Base-by-base conservation (phyloP, 2,329 filamentous ascomycete genomes). In the Colletotrichum eremochloae region DNA sequence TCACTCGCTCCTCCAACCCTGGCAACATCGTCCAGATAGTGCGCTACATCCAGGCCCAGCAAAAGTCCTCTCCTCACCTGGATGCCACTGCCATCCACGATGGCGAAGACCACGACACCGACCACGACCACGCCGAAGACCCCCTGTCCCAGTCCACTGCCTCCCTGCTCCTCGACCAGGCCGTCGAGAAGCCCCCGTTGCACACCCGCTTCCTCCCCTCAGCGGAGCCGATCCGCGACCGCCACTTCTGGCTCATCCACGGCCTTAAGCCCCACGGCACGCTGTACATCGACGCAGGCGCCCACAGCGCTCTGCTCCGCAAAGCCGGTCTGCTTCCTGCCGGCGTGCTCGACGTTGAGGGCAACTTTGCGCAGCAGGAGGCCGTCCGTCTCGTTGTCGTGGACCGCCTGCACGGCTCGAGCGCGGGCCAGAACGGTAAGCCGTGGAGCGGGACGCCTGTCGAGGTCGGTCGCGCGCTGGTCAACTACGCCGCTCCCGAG, bases 231-330 rank as follows among this genome's bases (percentile, higher is more conserved):
- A 96, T 98, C 72, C 91, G 94, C 68, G 96, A 98, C 80, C 92
- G 96, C 74, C 95, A 96, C 80, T 98, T 99, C 87, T 99, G 96
- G 96, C 91, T 99, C 61, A 88, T 98, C 0, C 94, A 99, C 82
- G 96, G 96, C 12, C 90, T 98, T 14, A 91, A 92, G 33, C 94
- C 96, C 0, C 95, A 97, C 78, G 96, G 96, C 18, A 97, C 93
- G 2, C 80, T 99, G 36, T 98, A 94, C 83, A 97, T 99, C 77
- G 96, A 99, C 84, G 85, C 90, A n/a, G 96, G 96, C 53, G 96
- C 96, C 4, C 91, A 95, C 82, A 86, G 88, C 44, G 96, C 96
- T 0, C 87, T 98, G 3, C 84, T 91, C 20, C 91, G 92, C 79
- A 97, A 97, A 83, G 95, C 95, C 0, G 94, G 95, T 4, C 89